Percentiles rank a stretch among this genome's conserved stretches.
These are phyloP conservation scores for Afroboletus lepidellus DNA, from an alignment of 1,284 basidiomycete species.

Conservation along the genomic window DNA sequence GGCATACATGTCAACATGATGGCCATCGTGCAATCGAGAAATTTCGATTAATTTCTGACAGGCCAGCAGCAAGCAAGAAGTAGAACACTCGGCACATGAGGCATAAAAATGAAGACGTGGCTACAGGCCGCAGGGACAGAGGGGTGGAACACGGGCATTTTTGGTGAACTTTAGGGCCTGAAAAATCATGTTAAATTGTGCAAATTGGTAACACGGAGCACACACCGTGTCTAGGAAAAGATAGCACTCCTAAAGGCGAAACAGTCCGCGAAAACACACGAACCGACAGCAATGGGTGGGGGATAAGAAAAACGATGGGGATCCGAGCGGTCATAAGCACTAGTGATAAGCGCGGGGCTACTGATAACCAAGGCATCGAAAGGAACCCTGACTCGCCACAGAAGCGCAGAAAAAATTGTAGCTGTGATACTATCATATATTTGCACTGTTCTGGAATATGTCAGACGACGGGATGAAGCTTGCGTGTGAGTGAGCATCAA, in stretches of 20 bases:
- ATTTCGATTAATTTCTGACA: conserved; percentile 11
- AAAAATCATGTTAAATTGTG: neutral
- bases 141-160: conserved; percentile 1
- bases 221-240: conserved; percentile 8
- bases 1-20: conserved; percentile 4
- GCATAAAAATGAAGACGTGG: conserved; percentile 6
- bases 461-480: conserved; percentile 11
- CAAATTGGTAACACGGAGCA: conserved; percentile 8
- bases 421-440: conserved; percentile 23
- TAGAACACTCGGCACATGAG: conserved; percentile 11
- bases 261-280: neutral
- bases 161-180: neutral
- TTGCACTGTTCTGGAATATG: conserved; percentile 11
- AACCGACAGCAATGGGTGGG: neutral
- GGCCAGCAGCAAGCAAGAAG: conserved; percentile 1
- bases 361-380: conserved; percentile 27
- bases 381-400: conserved; percentile 26
- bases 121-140: neutral
- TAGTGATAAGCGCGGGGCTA: conserved; percentile 27
- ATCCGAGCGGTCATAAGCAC: conserved; percentile 3
- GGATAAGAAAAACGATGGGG: neutral
- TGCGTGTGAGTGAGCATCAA: conserved; percentile 22
- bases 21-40: neutral
- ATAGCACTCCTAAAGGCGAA: neutral
- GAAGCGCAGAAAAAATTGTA: conserved; percentile 27